phyloP scores from a whole-genome alignment of 2,329 filamentous ascomycete genomes.

The Fusarium verrucosum region DNA sequence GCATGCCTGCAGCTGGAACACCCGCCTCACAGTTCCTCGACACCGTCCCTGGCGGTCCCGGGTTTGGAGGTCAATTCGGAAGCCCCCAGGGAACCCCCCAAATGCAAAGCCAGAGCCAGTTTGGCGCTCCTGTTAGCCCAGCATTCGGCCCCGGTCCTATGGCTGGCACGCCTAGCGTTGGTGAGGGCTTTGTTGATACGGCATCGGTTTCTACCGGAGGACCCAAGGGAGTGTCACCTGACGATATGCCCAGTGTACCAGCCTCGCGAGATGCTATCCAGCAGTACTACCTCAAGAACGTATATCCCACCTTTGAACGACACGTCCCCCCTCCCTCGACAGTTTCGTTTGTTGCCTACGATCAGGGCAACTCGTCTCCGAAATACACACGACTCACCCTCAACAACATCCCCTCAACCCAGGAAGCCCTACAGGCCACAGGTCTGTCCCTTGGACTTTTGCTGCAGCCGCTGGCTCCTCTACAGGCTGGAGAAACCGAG shows the following conservation, averaged over 20 bases:
- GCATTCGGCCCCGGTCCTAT: constrained; percentile 46
- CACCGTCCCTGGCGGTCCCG: constrained; percentile 42
- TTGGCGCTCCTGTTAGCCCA: constrained; percentile 66
- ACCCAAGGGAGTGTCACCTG: constrained; percentile 75
- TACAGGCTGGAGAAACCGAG: constrained; percentile 84
- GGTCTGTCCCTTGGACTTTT: constrained; percentile 87
- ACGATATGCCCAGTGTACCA: constrained; percentile 93
- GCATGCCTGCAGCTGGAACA: constrained; percentile 67
- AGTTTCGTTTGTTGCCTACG: constrained; percentile 89
- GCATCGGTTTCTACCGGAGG: constrained; percentile 49
- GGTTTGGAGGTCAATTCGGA: constrained; percentile 57
- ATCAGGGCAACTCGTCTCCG: constrained; percentile 96
- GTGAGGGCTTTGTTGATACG: constrained; percentile 45
- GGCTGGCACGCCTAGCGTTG: constrained; percentile 41
- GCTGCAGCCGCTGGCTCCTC: constrained; percentile 84
- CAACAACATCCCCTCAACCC: constrained; percentile 88
- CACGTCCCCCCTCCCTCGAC: constrained; percentile 90
- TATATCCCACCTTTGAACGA: constrained; percentile 95
- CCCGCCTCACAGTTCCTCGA: constrained; percentile 56
- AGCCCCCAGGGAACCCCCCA: constrained; percentile 56
- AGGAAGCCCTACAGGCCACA: constrained; percentile 82
- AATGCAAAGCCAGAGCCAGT: constrained; percentile 60
- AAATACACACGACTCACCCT: constrained; percentile 91
- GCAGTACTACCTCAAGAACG: constrained; percentile 83
- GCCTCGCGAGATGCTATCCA: constrained; percentile 83